Conservation (phyloP, 345 rosid species). For the Eucalyptus rudis region DNA sequence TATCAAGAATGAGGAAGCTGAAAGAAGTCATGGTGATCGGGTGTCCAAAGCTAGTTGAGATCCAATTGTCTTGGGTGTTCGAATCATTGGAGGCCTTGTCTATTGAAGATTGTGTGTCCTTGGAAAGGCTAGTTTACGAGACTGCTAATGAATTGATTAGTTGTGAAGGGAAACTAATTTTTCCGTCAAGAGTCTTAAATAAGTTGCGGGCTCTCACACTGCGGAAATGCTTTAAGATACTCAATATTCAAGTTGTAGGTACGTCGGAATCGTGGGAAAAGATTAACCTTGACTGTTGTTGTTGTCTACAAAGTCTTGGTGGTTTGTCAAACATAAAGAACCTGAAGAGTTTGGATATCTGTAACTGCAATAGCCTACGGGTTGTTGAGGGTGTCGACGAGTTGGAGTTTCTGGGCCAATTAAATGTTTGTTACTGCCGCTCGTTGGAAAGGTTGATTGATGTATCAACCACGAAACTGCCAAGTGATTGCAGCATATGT, state of each 20-base stretch:
- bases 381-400: neutral
- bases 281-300: neutral
- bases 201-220: neutral
- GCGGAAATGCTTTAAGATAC: accelerated
- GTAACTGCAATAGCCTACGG: accelerated
- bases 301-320: accelerated
- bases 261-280: neutral
- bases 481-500: neutral
- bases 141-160: neutral
- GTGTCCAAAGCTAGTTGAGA: neutral
- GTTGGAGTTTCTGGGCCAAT: neutral
- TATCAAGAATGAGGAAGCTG: neutral
- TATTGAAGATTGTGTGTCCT: accelerated
- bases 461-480: neutral
- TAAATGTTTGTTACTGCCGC: accelerated
- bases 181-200: neutral
- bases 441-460: neutral
- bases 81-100: neutral
- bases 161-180: neutral
- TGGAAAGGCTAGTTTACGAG: neutral
- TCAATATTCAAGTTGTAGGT: neutral
- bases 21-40: accelerated
- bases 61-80: neutral
- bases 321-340: neutral
- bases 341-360: neutral